Percentiles rank a stretch among this genome's conserved stretches.
Conservation (phyloP, 208 protist genomes). For the Trypanosoma caninum region DNA sequence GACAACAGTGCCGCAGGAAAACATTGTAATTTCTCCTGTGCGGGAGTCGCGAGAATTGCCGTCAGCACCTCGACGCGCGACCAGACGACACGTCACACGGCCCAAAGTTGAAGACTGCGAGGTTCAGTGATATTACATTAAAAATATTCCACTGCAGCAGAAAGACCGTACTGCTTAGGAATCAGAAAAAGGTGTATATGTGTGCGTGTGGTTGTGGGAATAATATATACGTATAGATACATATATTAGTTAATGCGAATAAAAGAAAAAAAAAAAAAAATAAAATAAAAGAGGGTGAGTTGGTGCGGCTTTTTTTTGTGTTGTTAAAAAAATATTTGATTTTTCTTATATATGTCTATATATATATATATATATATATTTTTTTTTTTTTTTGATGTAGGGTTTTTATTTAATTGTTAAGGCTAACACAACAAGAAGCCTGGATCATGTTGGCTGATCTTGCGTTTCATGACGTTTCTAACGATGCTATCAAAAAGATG, state of each 20-base stretch:
- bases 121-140: conserved; percentile 19
- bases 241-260: no score
- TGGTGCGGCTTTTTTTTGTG: conserved; percentile 7
- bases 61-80: background rate
- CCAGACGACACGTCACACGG: background rate
- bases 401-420: background rate
- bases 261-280: no score
- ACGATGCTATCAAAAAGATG: conserved; percentile 69
- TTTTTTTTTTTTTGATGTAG: background rate
- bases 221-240: no score
- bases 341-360: conserved; percentile 3
- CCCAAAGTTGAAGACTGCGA: conserved; percentile 25
- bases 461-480: conserved; percentile 76
- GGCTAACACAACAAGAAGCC: background rate
- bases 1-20: background rate
- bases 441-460: conserved; percentile 49
- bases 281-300: no score
- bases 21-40: background rate
- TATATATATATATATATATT: background rate
- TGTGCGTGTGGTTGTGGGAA: no score
- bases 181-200: no score
- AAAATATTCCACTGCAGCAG: background rate
- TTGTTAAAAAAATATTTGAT: conserved; percentile 10
- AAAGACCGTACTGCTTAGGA: no score
- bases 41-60: background rate